Percentiles rank a stretch among this genome's conserved stretches.
phyloP scores from a whole-genome alignment of 2,329 filamentous ascomycete species.

The Colletotrichum limetticola region DNA sequence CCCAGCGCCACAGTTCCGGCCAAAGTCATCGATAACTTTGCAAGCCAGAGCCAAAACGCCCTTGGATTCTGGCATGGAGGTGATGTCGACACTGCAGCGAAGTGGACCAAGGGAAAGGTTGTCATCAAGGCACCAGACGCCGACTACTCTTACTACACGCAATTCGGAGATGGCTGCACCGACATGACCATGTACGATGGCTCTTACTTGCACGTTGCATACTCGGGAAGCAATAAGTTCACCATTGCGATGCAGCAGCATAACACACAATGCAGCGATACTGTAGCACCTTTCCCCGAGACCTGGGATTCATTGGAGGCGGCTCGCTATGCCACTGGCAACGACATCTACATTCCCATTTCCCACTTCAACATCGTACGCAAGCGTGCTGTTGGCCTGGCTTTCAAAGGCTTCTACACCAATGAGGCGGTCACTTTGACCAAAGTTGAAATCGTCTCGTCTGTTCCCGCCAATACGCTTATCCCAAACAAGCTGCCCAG shows the following conservation, averaged over 20 bases:
- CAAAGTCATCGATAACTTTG: conserved; percentile 72
- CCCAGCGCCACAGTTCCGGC: conserved; percentile 59
- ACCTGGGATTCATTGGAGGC: conserved; percentile 78
- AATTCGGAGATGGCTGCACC: conserved; percentile 54
- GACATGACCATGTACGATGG: conserved; percentile 65
- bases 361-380: conserved; percentile 73
- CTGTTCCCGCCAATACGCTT: conserved; percentile 60
- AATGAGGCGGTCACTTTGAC: conserved; percentile 60
- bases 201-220: conserved; percentile 73
- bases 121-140: conserved; percentile 50
- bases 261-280: conserved; percentile 67
- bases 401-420: conserved; percentile 73
- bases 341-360: conserved; percentile 74
- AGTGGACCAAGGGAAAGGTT: conserved; percentile 61
- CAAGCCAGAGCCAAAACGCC: conserved; percentile 62
- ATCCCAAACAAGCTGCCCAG: conserved; percentile 70
- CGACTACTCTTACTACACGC: conserved; percentile 71
- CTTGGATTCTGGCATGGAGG: conserved; percentile 73
- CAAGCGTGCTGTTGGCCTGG: conserved; percentile 65
- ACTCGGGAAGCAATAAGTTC: conserved; percentile 71
- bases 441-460: conserved; percentile 69
- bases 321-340: conserved; percentile 62
- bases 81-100: conserved; percentile 64
- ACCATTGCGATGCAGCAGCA: conserved; percentile 74
- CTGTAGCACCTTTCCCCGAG: conserved; percentile 69